Evolutionary conservation across 495 filamentous ascomycete genomes (phyloP).

Genomic region (Choiromyces venosus): DNA sequence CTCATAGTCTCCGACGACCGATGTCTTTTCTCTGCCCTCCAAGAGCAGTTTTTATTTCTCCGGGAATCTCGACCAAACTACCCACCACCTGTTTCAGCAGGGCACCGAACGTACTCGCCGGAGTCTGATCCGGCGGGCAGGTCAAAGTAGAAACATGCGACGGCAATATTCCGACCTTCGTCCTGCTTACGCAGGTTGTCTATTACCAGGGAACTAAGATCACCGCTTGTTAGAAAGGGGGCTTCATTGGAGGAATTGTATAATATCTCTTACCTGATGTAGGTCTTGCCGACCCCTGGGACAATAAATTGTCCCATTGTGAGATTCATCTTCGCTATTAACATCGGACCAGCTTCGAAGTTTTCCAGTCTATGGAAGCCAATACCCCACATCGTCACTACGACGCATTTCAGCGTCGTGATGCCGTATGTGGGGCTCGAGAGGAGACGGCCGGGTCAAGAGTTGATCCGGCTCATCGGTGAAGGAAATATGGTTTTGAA

Average conservation of each 20-base stretch:
- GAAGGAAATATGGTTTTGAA: background rate
- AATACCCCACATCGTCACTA: background rate
- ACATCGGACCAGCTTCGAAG: background rate
- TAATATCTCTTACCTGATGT: background rate
- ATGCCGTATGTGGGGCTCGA: background rate
- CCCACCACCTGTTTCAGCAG: conserved; percentile 1
- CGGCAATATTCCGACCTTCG: background rate
- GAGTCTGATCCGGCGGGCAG: background rate
- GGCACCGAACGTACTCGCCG: background rate
- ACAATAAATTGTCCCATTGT: background rate
- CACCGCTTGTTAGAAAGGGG: background rate
- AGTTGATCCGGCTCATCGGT: background rate
- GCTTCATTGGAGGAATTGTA: background rate
- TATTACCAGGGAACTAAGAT: background rate
- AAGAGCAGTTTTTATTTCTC: background rate
- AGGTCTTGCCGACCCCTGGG: background rate
- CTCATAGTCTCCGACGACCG: background rate
- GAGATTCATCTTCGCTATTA: background rate
- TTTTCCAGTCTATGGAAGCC: background rate
- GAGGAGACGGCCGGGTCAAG: background rate
- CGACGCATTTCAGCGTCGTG: background rate
- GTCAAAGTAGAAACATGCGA: background rate
- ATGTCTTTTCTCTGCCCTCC: conserved; percentile 4
- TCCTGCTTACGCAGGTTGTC: background rate
- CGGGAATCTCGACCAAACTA: background rate